Percentiles rank a stretch among this genome's conserved stretches.
Conservation (phyloP, 176 grass and related monocot genomes). For the Oryza meridionalis region DNA sequence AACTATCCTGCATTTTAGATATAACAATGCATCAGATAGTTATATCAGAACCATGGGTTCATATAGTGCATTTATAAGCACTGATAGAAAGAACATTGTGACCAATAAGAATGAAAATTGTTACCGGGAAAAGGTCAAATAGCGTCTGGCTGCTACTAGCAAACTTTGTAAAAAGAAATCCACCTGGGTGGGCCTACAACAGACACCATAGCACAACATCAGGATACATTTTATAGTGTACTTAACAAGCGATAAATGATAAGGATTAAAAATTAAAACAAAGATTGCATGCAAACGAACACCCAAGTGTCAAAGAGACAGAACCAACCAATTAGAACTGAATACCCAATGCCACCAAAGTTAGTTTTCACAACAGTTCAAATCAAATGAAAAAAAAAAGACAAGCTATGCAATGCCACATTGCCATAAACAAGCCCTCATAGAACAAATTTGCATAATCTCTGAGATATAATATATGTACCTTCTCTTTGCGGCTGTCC, state of each 20-base stretch:
- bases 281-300: background rate
- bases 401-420: background rate
- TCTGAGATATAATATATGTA: conserved; percentile 44
- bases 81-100: conserved; percentile 20
- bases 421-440: conserved; percentile 1
- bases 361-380: background rate
- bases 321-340: background rate
- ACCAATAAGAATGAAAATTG: conserved; percentile 15
- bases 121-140: conserved; percentile 98
- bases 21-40: conserved; percentile 23
- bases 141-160: conserved; percentile 86
- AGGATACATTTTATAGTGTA: conserved; percentile 29
- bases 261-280: conserved; percentile 21
- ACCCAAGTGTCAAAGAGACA: conserved; percentile 4
- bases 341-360: conserved; percentile 6
- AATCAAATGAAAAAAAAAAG: conserved; percentile 2
- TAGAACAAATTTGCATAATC: conserved; percentile 7
- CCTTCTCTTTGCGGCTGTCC: conserved; percentile 99
- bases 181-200: conserved; percentile 91
- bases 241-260: background rate
- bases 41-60: conserved; percentile 3
- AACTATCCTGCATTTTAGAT: conserved; percentile 77
- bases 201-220: conserved; percentile 41
- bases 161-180: conserved; percentile 97
- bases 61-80: conserved; percentile 20